These are phyloP conservation scores for Bryoglossum gracile DNA, from an alignment of 495 filamentous ascomycete genomes.

Conservation along the genomic window DNA sequence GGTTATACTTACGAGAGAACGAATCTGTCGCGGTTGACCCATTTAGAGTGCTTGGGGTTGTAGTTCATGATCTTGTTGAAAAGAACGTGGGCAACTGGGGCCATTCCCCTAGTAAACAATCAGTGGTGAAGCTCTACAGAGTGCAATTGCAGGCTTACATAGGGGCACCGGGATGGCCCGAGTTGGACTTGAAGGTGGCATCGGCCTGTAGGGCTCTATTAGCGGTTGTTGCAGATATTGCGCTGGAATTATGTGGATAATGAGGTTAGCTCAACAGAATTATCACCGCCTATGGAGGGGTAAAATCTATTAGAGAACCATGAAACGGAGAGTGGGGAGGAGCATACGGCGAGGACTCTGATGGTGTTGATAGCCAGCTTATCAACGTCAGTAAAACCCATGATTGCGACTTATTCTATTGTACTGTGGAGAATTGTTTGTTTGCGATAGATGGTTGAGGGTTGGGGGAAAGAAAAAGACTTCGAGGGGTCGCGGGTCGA, in stretches of 20 bases:
- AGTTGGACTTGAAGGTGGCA: conserved; percentile 94
- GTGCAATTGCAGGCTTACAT: conserved; percentile 43
- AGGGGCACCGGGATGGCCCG: conserved; percentile 95
- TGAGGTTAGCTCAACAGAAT: no score
- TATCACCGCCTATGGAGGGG: conserved; percentile 33
- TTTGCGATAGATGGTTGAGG: conserved; percentile 17
- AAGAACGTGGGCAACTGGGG: conserved; percentile 92
- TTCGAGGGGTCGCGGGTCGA: conserved; percentile 21
- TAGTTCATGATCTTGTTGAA: conserved; percentile 99
- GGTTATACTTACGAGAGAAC: conserved; percentile 89
- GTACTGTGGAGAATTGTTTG: conserved; percentile 14
- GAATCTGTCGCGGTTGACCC: conserved; percentile 95
- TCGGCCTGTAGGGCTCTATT: conserved; percentile 60
- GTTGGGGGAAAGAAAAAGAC: conserved; percentile 26
- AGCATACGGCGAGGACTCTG: conserved; percentile 84
- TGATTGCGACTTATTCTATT: conserved; percentile 45
- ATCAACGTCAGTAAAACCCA: conserved; percentile 84
- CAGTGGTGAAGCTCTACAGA: not conserved
- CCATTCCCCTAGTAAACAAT: conserved; percentile 48
- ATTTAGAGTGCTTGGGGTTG: conserved; percentile 98
- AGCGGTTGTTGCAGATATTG: conserved; percentile 7
- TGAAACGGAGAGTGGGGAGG: not conserved
- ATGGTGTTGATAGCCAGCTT: conserved; percentile 95
- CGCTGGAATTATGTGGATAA: no score
- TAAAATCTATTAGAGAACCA: conserved; percentile 7